Evolutionary conservation across 495 filamentous ascomycete genomes (phyloP).

Genomic region (Hypoxylon crocopeplum): DNA sequence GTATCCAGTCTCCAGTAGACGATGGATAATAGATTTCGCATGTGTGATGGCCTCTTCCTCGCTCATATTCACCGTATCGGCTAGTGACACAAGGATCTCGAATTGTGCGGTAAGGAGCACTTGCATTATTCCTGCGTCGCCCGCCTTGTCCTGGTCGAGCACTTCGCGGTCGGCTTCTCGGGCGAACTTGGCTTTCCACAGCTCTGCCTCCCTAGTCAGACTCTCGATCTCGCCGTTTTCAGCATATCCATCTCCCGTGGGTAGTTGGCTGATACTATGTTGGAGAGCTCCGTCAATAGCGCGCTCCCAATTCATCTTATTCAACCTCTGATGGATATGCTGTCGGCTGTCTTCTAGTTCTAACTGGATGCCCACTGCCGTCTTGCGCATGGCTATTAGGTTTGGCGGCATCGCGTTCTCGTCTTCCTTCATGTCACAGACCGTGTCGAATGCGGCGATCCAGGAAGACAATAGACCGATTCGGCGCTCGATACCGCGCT

Average conservation of each 20-base stretch:
- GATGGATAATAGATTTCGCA: conserved; percentile 78
- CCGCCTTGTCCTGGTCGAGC: conserved; percentile 80
- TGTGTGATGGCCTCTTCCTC: conserved; percentile 82
- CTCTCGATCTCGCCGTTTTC: conserved; percentile 76
- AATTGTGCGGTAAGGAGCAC: conserved; percentile 87
- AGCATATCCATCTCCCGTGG: conserved; percentile 68
- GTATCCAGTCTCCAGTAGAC: conserved; percentile 77
- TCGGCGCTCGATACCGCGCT: conserved; percentile 82
- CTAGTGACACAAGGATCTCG: conserved; percentile 82
- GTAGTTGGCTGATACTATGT: conserved; percentile 79
- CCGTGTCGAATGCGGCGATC: conserved; percentile 89
- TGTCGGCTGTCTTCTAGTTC: conserved; percentile 90
- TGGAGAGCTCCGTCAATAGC: conserved; percentile 85
- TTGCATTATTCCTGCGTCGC: conserved; percentile 79
- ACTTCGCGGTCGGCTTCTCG: conserved; percentile 80
- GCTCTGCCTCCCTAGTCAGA: conserved; percentile 80
- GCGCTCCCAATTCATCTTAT: conserved; percentile 84
- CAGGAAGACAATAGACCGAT: conserved; percentile 85
- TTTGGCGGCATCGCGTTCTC: conserved; percentile 69
- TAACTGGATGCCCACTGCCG: conserved; percentile 82
- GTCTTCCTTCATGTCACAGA: conserved; percentile 73
- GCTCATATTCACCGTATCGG: conserved; percentile 78
- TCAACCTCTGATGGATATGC: conserved; percentile 83
- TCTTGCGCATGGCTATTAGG: conserved; percentile 79
- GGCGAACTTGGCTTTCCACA: conserved; percentile 82